A percentile compares a stretch with the other conserved stretches of the same genome.
Evolutionary conservation across 768 basidiomycete species (phyloP).

Genomic region (Suillus subaureus): DNA sequence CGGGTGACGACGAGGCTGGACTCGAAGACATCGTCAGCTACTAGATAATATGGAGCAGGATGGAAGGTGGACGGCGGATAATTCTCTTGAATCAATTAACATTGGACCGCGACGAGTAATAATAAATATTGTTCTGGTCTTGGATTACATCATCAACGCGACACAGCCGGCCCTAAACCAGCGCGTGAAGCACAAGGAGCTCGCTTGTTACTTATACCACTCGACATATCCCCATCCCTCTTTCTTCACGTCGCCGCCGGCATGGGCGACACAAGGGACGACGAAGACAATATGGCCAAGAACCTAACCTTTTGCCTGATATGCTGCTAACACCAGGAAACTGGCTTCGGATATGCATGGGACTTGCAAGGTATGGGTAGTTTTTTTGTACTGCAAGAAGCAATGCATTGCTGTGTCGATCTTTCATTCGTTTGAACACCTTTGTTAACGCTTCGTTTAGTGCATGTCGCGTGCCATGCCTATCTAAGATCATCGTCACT

Average conservation of each 20-base stretch:
- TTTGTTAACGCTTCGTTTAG: neutral
- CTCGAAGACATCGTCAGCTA: slow-evolving; percentile 24
- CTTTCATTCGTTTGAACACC: neutral
- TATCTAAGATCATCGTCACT: neutral
- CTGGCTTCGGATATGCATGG: too few relatives aligned
- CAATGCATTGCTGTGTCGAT: neutral
- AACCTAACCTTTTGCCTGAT: too few relatives aligned
- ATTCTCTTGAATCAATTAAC: neutral
- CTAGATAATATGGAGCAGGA: slow-evolving; percentile 1
- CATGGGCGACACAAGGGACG: too few relatives aligned
- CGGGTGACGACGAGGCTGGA: slow-evolving; percentile 17
- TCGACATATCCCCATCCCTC: neutral
- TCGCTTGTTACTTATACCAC: too few relatives aligned
- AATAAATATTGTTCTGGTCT: neutral
- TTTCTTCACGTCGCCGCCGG: neutral
- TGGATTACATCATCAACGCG: slow-evolving; percentile 31
- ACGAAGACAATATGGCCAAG: too few relatives aligned
- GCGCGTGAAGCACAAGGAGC: neutral
- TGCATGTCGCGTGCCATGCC: neutral
- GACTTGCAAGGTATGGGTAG: neutral
- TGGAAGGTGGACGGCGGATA: neutral
- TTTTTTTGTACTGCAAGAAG: neutral
- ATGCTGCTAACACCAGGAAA: too few relatives aligned
- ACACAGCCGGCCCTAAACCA: slow-evolving; percentile 26
- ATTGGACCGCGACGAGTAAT: neutral